A percentile compares a stretch with the other conserved stretches of the same genome.
Evolutionary conservation across 495 filamentous ascomycete species (phyloP).

Genomic region (Penicillium cosmopolitanum): DNA sequence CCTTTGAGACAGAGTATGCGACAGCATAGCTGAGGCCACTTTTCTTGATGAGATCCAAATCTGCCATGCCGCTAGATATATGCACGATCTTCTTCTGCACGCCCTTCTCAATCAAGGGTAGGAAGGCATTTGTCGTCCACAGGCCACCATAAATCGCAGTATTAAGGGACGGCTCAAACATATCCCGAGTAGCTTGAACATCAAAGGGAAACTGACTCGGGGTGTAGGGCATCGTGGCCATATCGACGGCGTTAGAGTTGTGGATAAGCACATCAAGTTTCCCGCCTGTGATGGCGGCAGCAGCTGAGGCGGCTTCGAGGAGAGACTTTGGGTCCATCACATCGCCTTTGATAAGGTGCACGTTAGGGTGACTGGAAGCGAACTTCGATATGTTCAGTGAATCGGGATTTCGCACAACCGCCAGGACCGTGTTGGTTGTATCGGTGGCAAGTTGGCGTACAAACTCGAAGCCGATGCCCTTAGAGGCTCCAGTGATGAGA

Average conservation of each 20-base stretch:
- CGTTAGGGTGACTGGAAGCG: slow-evolving; percentile 32
- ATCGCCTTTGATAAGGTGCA: slow-evolving; percentile 52
- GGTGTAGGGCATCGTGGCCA: slow-evolving; percentile 16
- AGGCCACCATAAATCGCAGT: slow-evolving; percentile 27
- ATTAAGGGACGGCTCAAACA: slow-evolving; percentile 18
- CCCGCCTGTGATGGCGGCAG: slow-evolving; percentile 42
- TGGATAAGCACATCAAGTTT: slow-evolving; percentile 50
- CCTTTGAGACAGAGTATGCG: slow-evolving; percentile 42
- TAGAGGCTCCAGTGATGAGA: slow-evolving; percentile 59
- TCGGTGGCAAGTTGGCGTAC: slow-evolving; percentile 52
- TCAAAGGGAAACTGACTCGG: slow-evolving; percentile 29
- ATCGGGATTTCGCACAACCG: slow-evolving; percentile 43
- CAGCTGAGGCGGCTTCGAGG: slow-evolving; percentile 43
- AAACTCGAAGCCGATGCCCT: slow-evolving; percentile 59
- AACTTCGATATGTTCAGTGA: slow-evolving; percentile 36
- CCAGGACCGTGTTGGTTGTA: slow-evolving; percentile 53
- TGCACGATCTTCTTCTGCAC: slow-evolving; percentile 51
- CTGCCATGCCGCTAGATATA: slow-evolving; percentile 48
- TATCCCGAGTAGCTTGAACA: slow-evolving; percentile 14
- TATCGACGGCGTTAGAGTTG: slow-evolving; percentile 43
- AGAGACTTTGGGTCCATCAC: slow-evolving; percentile 43
- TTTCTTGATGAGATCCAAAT: slow-evolving; percentile 43
- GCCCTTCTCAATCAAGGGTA: slow-evolving; percentile 48
- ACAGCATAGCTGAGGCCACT: slow-evolving; percentile 27
- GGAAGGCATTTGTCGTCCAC: slow-evolving; percentile 42